Evolutionary conservation across 805 yeast species (phyloP).

Genomic region (Candida loeiensis): DNA sequence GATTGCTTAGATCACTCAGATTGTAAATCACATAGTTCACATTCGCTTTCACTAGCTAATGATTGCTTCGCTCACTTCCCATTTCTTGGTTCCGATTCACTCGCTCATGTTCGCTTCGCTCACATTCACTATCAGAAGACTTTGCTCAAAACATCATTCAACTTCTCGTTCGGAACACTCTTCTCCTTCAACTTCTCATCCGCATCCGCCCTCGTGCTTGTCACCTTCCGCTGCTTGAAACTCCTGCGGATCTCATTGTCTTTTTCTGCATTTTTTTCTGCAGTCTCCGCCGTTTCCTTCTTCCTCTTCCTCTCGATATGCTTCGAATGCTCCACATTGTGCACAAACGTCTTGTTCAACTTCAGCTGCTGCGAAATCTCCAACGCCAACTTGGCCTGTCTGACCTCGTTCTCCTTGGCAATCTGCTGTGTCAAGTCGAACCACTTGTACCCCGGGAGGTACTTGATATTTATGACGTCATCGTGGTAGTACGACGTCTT

Average conservation of each 20-base stretch:
- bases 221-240: slow-evolving; percentile 68
- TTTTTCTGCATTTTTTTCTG: slow-evolving; percentile 14
- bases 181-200: slow-evolving; percentile 41
- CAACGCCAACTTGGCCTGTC: slow-evolving; percentile 82
- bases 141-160: slow-evolving; percentile 49
- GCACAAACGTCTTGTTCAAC: slow-evolving; percentile 77
- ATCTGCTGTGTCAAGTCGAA: slow-evolving; percentile 89
- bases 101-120: background rate
- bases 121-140: slow-evolving; percentile 37
- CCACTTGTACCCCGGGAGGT: slow-evolving; percentile 93
- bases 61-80: no score
- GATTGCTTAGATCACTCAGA: no score
- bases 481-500: slow-evolving; percentile 90
- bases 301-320: slow-evolving; percentile 64
- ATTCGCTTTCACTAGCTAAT: no score
- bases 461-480: slow-evolving; percentile 88
- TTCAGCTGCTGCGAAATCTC: slow-evolving; percentile 88
- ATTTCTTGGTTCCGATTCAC: background rate
- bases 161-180: slow-evolving; percentile 36
- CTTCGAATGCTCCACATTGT: slow-evolving; percentile 82
- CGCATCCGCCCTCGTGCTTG: slow-evolving; percentile 66
- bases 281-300: slow-evolving; percentile 20
- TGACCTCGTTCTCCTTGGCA: slow-evolving; percentile 81
- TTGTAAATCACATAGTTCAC: no score
- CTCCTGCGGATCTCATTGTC: slow-evolving; percentile 46